Evolutionary conservation across 305 asterid species (phyloP).

Genomic region (Fraxinus nigra): DNA sequence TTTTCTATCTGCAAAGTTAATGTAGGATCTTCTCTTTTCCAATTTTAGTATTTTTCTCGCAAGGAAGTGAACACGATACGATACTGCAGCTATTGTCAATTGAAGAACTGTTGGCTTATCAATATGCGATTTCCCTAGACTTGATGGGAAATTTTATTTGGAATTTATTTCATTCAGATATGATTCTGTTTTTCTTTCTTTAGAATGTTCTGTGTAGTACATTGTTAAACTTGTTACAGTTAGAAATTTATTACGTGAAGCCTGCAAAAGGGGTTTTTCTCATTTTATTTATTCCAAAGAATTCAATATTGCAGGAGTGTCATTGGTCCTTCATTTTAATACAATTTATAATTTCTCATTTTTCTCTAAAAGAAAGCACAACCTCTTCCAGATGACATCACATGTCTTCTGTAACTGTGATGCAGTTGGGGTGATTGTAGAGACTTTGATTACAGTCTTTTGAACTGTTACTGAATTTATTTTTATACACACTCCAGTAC

Average conservation of each 20-base stretch:
- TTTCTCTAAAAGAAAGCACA: conserved; percentile 5
- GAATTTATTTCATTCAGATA: neutral
- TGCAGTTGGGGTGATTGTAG: neutral
- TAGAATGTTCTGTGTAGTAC: neutral
- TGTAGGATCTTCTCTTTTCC: neutral
- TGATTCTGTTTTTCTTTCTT: neutral
- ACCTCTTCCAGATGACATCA: neutral
- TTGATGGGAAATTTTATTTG: neutral
- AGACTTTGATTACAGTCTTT: neutral
- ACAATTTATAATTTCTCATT: neutral
- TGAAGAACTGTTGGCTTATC: neutral
- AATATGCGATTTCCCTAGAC: neutral
- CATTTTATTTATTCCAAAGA: neutral
- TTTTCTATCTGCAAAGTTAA: neutral
- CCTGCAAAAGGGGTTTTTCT: neutral
- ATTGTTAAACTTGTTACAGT: neutral
- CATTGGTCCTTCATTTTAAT: neutral
- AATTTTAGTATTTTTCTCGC: neutral
- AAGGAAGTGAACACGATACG: neutral
- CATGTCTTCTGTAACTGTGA: neutral
- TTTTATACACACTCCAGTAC: neutral
- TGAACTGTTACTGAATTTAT: neutral
- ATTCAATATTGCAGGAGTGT: neutral
- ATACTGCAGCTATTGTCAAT: neutral
- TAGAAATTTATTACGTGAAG: neutral